Evolutionary conservation across 2,329 filamentous ascomycete genomes (phyloP).

Genomic region (Phaeosphaeria sp.): DNA sequence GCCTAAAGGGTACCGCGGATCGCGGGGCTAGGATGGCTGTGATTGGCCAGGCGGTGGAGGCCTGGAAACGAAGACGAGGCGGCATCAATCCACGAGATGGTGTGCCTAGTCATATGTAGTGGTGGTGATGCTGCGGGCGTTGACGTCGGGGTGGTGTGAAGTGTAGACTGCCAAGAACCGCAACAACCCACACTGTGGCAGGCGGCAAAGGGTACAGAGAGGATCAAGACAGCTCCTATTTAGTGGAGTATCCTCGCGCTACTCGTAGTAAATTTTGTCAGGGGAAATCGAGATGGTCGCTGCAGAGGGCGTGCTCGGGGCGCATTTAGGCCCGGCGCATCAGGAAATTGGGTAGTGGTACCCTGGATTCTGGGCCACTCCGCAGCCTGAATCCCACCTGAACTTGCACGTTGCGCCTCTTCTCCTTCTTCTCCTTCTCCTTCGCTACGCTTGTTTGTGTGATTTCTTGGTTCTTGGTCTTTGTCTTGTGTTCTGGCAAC

Average conservation of each 20-base stretch:
- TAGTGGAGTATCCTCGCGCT: neutral
- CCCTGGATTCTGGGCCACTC: neutral
- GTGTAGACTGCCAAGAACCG: neutral
- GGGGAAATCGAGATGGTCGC: neutral
- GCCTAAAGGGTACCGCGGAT: conserved; percentile 4
- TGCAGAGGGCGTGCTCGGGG: neutral
- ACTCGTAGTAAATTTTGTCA: neutral
- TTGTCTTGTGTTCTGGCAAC: neutral
- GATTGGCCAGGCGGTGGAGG: conserved; percentile 13
- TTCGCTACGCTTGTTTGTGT: conserved; percentile 1
- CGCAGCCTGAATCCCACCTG: neutral
- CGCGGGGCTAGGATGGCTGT: neutral
- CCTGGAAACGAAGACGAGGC: conserved; percentile 12
- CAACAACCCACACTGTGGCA: neutral
- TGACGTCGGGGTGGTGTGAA: neutral
- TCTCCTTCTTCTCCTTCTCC: neutral
- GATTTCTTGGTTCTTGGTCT: conserved; percentile 16
- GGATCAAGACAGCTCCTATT: neutral
- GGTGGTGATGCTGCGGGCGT: neutral
- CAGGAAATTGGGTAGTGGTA: neutral
- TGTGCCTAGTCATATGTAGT: neutral
- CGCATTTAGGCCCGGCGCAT: neutral
- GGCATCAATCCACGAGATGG: conserved; percentile 16
- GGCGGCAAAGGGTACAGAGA: neutral
- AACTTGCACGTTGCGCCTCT: neutral